These are phyloP conservation scores for Chrysoporthe austroafricana DNA, from an alignment of 2,329 filamentous ascomycete genomes.

Conservation along the genomic window DNA sequence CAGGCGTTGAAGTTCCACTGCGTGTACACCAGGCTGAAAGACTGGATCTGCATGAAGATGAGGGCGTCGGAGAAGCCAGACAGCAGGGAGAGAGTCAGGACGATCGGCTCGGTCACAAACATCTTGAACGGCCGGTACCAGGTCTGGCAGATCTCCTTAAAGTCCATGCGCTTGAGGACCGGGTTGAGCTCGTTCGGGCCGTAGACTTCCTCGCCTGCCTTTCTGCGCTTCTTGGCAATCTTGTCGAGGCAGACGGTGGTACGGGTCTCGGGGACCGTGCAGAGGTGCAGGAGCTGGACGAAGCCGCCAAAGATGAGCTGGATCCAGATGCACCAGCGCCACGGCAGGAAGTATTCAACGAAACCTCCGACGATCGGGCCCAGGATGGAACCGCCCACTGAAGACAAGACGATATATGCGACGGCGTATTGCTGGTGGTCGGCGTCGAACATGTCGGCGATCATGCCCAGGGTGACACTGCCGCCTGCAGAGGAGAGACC, in stretches of 20 bases:
- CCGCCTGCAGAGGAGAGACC: conserved; percentile 74
- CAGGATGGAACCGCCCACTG: conserved; percentile 75
- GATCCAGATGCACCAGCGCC: conserved; percentile 78
- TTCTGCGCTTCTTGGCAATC: conserved; percentile 75
- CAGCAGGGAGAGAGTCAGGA: conserved; percentile 69
- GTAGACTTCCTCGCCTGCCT: conserved; percentile 66
- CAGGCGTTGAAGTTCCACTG: conserved; percentile 68
- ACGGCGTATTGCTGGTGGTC: conserved; percentile 76
- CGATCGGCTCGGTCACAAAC: conserved; percentile 76
- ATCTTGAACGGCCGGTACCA: conserved; percentile 72
- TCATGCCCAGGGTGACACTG: conserved; percentile 75
- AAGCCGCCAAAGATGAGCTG: conserved; percentile 77
- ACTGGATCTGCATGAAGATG: conserved; percentile 79
- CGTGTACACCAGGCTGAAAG: conserved; percentile 67
- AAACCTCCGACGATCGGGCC: conserved; percentile 82
- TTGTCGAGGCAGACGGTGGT: conserved; percentile 77
- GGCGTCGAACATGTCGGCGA: conserved; percentile 74
- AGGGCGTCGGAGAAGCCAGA: conserved; percentile 75
- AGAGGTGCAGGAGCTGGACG: conserved; percentile 68
- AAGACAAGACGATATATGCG: conserved; percentile 77
- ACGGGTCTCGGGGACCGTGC: conserved; percentile 78
- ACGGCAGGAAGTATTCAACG: conserved; percentile 66
- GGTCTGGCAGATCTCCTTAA: conserved; percentile 58
- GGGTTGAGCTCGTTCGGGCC: conserved; percentile 74
- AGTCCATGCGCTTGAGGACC: conserved; percentile 61